phyloP scores from a whole-genome alignment of 192 early-diverging fungal species.

The Rhizophagus prolifer region DNA sequence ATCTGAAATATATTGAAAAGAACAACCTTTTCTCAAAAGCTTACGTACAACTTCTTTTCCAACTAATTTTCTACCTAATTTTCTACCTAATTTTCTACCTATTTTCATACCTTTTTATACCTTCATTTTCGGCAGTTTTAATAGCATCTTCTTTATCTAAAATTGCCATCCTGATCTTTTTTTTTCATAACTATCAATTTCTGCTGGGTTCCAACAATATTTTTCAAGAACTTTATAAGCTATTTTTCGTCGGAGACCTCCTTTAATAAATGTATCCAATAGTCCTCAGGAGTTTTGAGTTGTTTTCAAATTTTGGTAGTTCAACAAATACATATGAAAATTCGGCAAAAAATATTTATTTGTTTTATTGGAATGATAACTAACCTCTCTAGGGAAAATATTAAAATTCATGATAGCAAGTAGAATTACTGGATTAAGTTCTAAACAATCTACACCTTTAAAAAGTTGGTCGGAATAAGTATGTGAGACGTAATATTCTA shows the following conservation, averaged over 20 bases:
- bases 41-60: too few relatives aligned
- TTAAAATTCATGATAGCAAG: constrained; percentile 11
- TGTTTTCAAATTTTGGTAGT: constrained; percentile 2
- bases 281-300: constrained; percentile 2
- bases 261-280: background rate
- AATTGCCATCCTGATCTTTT: background rate
- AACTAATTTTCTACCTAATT: too few relatives aligned
- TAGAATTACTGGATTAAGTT: constrained; percentile 9
- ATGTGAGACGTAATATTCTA: background rate
- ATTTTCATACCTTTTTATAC: too few relatives aligned
- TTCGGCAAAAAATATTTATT: constrained; percentile 2
- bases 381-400: constrained; percentile 1
- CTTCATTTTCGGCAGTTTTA: constrained; percentile 1
- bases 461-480: background rate
- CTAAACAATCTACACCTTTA: background rate
- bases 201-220: background rate
- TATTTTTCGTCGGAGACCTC: background rate
- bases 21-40: too few relatives aligned
- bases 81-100: too few relatives aligned
- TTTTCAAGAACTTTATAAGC: constrained; percentile 5
- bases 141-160: constrained; percentile 3
- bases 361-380: constrained; percentile 4
- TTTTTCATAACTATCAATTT: background rate
- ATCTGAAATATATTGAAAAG: too few relatives aligned
- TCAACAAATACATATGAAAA: constrained; percentile 17